Percentiles rank a stretch among this genome's conserved stretches.
These are phyloP conservation scores for Penicillium sp. DNA, from an alignment of 2,329 filamentous ascomycete genomes.

Conservation along the genomic window DNA sequence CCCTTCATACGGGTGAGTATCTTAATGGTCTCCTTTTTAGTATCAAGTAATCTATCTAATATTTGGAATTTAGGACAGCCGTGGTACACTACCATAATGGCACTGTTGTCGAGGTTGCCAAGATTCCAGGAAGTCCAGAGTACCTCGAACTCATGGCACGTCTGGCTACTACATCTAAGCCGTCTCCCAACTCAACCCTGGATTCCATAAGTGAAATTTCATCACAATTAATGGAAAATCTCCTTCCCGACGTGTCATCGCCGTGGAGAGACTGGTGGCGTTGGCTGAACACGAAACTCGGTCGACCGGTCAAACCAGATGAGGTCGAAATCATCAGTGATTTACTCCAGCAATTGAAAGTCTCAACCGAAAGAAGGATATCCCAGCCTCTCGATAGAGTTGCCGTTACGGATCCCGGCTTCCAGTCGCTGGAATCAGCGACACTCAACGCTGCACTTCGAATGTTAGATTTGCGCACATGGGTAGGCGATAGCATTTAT, in stretches of 20 bases:
- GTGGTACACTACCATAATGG: too few species aligned
- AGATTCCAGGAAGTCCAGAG: too few species aligned
- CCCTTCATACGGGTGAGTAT: too few species aligned
- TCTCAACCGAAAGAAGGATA: conserved; percentile 1
- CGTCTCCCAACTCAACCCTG: not conserved
- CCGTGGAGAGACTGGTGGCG: conserved; percentile 3
- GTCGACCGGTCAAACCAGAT: conserved; percentile 2
- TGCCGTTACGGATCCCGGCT: conserved; percentile 9
- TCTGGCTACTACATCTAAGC: too few species aligned
- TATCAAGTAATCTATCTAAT: too few species aligned
- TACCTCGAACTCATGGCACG: too few species aligned
- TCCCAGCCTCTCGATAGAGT: conserved; percentile 7
- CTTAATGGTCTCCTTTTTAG: too few species aligned
- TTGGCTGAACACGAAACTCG: conserved; percentile 6
- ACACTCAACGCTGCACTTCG: conserved; percentile 7
- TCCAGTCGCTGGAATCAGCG: not conserved
- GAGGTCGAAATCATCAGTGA: conserved; percentile 9
- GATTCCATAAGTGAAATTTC: not conserved
- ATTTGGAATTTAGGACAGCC: too few species aligned
- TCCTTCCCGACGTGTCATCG: not conserved
- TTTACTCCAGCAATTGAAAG: conserved; percentile 8
- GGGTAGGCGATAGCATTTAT: too few species aligned
- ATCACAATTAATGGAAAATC: not conserved
- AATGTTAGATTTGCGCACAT: too few species aligned
- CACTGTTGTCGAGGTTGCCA: too few species aligned